Conservation (phyloP, 768 basidiomycete species). For the Daedaleopsis sinensis region DNA sequence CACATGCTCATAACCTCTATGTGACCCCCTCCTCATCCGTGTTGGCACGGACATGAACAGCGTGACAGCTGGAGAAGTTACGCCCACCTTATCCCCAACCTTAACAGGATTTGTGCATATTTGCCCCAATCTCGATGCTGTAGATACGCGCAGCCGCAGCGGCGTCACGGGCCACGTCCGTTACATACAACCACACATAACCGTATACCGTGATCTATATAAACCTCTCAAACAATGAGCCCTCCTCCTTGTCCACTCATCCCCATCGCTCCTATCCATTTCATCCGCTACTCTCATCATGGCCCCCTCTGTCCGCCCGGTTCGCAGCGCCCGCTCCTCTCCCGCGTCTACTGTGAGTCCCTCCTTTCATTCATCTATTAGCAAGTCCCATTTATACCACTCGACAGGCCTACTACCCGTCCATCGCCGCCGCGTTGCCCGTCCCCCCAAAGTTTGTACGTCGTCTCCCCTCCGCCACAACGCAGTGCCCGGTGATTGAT, state of each 20-base stretch:
- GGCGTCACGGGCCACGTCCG: background rate
- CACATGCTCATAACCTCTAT: no score
- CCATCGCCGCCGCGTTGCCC: background rate
- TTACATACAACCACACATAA: background rate
- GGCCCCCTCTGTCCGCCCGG: background rate
- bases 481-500: background rate
- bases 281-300: background rate
- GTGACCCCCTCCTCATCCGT: no score
- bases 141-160: no score
- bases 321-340: background rate
- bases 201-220: background rate
- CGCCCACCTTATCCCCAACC: no score
- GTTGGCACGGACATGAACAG: no score
- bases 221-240: background rate
- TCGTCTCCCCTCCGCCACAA: background rate
- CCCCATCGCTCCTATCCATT: background rate
- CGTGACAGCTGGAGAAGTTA: no score
- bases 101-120: no score
- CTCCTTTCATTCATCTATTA: no score
- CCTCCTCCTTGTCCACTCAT: background rate
- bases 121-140: no score
- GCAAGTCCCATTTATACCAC: no score
- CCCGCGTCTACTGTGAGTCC: no score
- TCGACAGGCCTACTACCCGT: background rate
- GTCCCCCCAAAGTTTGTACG: background rate